Base-by-base conservation (phyloP, 331 rosid species). In the Phaseolus coccineus region DNA sequence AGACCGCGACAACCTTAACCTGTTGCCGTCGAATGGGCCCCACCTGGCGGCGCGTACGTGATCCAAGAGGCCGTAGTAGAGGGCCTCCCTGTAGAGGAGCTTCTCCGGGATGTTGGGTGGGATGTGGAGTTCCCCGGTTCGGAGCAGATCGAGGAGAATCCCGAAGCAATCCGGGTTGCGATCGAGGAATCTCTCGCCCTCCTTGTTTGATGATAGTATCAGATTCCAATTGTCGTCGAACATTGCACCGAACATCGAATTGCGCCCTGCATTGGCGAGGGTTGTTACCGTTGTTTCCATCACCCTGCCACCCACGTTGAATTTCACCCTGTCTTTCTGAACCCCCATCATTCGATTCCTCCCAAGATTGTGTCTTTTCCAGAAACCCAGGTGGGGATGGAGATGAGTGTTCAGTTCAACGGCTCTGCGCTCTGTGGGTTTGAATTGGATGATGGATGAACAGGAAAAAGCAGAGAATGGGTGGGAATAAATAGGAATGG, bases 91-190 rank as follows among this genome's bases (percentile, higher is more conserved):
- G 82, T 88, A 89, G 14, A 95, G 83, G 7, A 95, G 99, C 71
- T 87, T 90, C 69, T 92, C 96, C 0, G 97, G 92, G 22, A 93
- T 55, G 50, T 84, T 86, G 3, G 81, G 61, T 0, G 94, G 96
- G 67, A 87, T 40, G 64, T 77, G 75, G 35, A 96, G 94, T 51
- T 93, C 93, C 0, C 90, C 87, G 6, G 96, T 89, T 42, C 98
- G 83, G 42, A 96, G 95, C 57, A 96, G 99, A 85, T 96, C 97
- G 4, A 96, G 94, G 62, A 96, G 92, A 71, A 93, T 85, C 5
- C 86, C 85, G 76, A 96, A 93, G 82, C 98, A 96, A 82, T 93
- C 94, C 0, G 98, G 91, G 84, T 93, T 96, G 44, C 99, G 94
- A 79, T 96, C 99, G 53, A 96, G 82, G 92, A 96, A 93, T 80